A percentile compares a stretch with the other conserved stretches of the same genome.
These are phyloP conservation scores for Fusarium musae DNA, from an alignment of 2,329 filamentous ascomycete genomes.

Conservation along the genomic window DNA sequence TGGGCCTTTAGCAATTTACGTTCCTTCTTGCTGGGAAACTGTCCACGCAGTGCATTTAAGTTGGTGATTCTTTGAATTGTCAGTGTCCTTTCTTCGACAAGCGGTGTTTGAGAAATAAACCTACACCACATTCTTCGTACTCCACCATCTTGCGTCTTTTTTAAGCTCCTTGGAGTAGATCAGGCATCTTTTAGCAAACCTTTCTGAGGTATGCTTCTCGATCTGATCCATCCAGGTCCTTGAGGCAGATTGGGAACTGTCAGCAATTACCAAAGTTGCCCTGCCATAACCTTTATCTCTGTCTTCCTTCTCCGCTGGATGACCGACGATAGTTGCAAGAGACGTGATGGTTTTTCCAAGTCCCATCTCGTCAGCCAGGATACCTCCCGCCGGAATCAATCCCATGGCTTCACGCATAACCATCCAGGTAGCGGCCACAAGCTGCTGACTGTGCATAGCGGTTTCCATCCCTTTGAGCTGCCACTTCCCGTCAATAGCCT, in stretches of 20 bases:
- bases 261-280: slow-evolving; percentile 48
- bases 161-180: not conserved
- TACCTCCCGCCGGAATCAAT: slow-evolving; percentile 63
- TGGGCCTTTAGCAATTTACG: not conserved
- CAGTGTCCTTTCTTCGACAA: not conserved
- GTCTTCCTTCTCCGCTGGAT: slow-evolving; percentile 57
- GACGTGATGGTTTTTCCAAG: slow-evolving; percentile 76
- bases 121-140: not conserved
- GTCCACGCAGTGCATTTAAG: not conserved
- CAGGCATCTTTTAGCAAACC: accelerated
- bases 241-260: accelerated
- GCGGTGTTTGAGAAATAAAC: not conserved
- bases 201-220: accelerated
- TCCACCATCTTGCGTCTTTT: not conserved
- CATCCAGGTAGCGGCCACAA: slow-evolving; percentile 66
- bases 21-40: slow-evolving; percentile 12
- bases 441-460: slow-evolving; percentile 59
- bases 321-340: slow-evolving; percentile 76
- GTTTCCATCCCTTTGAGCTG: slow-evolving; percentile 31
- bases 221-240: not conserved
- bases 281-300: slow-evolving; percentile 47
- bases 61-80: not conserved
- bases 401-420: slow-evolving; percentile 56
- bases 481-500: slow-evolving; percentile 8
- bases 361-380: slow-evolving; percentile 72